These are phyloP conservation scores for Clarkia xantiana DNA, from an alignment of 345 rosid genomes.

Conservation along the genomic window DNA sequence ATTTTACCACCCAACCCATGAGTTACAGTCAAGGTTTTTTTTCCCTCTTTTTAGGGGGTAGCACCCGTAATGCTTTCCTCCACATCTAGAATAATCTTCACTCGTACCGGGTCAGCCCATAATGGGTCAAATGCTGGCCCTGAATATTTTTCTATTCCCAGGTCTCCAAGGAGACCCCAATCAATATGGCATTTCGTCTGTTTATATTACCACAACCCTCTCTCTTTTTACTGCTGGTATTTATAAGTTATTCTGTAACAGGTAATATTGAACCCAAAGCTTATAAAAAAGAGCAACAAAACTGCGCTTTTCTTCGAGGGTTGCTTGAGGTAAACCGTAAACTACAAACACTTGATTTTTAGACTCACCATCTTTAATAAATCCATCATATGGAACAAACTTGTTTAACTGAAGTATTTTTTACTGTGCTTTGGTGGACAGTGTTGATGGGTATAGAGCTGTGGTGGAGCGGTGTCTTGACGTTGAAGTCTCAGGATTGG, in stretches of 20 bases:
- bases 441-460: slow-evolving; percentile 82
- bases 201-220: too few species aligned
- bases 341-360: too few species aligned
- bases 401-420: background rate
- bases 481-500: slow-evolving; percentile 68
- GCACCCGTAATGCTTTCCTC: too few species aligned
- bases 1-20: too few species aligned
- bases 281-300: slow-evolving; percentile 39
- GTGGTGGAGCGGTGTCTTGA: slow-evolving; percentile 66
- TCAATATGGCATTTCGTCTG: too few species aligned
- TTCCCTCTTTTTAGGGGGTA: too few species aligned
- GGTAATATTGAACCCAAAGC: slow-evolving; percentile 84
- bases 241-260: slow-evolving; percentile 26
- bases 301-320: slow-evolving; percentile 79
- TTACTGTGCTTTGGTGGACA: slow-evolving; percentile 9
- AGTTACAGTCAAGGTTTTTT: too few species aligned
- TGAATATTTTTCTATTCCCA: too few species aligned
- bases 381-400: background rate
- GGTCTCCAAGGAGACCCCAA: too few species aligned
- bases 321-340: slow-evolving; percentile 45
- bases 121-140: too few species aligned
- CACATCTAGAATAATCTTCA: too few species aligned
- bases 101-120: too few species aligned
- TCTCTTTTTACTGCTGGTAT: slow-evolving; percentile 7
- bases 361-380: background rate